Base-by-base conservation (phyloP, 2,329 filamentous ascomycete species). In the Stagonosporopsis vannaccii region DNA sequence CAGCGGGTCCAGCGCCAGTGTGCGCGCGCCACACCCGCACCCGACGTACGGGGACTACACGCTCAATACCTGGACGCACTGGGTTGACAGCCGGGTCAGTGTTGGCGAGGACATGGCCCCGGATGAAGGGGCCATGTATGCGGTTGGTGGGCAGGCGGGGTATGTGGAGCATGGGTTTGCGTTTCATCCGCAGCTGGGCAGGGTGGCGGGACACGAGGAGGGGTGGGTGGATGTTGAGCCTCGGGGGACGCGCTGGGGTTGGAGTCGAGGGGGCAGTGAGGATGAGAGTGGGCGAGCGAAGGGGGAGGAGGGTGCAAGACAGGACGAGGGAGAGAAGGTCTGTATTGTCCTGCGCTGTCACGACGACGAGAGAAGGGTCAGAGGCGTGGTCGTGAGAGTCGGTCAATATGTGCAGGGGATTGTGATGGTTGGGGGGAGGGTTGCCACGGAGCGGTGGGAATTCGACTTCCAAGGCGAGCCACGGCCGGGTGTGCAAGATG, bases 161-260 rank as follows among this genome's bases (percentile, higher is more conserved):
- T 67, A 59, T 6, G 68, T 80, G 7, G 88, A 90, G 69, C 82
- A 75, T 39, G 88, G 88, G 0, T 64, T 65, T 12, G 89, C 88
- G 83, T 73, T 81, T 11, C 86, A 89, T 61, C 85, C 85, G 0
- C 22, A 32, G 17, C 77, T 73, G 0, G 85, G 84, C 1, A 82
- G 83, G 0, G 37, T 66, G 0, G 70, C 80, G 35, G 81, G 80
- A 1, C 91, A 92, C 62, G 87, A 90, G 69, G 89, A 91, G 72
- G 69, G 89, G 2, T 91, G 88, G 88, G 71, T 76, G 1, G 83
- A 86, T 37, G 71, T 78, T 2, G 65, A n/a, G n/a, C n/a, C n/a
- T n/a, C n/a, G n/a, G n/a, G n/a, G n/a, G n/a, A 74, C 2, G 67
- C 79, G 74, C 68, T 1, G 63, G 42, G 9, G 11, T 28, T 9